Percentiles rank a stretch among this genome's conserved stretches.
These are phyloP conservation scores for Omphalotus guepiniiformis DNA, from an alignment of 768 basidiomycete genomes.

Conservation along the genomic window DNA sequence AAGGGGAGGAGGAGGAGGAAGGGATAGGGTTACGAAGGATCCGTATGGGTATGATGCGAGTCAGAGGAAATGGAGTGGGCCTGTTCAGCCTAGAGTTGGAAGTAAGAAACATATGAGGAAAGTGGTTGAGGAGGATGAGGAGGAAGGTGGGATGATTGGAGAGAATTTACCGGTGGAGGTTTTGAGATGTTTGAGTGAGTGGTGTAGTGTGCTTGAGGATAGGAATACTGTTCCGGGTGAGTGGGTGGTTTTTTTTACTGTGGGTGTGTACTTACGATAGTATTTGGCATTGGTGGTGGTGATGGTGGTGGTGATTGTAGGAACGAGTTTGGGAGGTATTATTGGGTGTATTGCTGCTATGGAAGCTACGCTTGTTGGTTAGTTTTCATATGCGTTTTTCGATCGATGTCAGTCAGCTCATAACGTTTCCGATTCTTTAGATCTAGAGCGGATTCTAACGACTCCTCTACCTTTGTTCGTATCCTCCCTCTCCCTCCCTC, in stretches of 20 bases:
- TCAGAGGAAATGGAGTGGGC: constrained; percentile 31
- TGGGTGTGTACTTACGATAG: not conserved
- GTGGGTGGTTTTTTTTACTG: constrained; percentile 7
- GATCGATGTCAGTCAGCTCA: no score
- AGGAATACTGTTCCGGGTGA: constrained; percentile 53
- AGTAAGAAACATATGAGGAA: constrained; percentile 31
- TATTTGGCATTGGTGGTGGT: constrained; percentile 2
- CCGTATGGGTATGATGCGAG: constrained; percentile 11
- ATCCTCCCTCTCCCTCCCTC: not conserved
- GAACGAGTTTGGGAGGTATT: constrained; percentile 47
- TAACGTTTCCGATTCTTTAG: no score
- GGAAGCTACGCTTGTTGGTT: constrained; percentile 51
- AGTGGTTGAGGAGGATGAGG: constrained; percentile 23
- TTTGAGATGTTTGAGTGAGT: constrained; percentile 50
- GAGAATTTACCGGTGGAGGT: constrained; percentile 59
- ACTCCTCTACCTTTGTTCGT: constrained; percentile 65
- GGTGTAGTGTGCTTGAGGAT: constrained; percentile 55
- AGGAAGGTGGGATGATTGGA: constrained; percentile 21
- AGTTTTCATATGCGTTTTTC: constrained; percentile 9
- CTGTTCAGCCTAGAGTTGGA: constrained; percentile 24
- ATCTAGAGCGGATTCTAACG: constrained; percentile 56
- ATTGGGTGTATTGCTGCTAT: constrained; percentile 44
- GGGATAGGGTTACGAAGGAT: no score
- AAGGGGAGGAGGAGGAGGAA: no score
- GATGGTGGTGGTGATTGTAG: constrained; percentile 25